A percentile compares a stretch with the other conserved stretches of the same genome.
Conservation (phyloP, 1,139 yeast species). For the Lodderomyces parapsilosis region DNA sequence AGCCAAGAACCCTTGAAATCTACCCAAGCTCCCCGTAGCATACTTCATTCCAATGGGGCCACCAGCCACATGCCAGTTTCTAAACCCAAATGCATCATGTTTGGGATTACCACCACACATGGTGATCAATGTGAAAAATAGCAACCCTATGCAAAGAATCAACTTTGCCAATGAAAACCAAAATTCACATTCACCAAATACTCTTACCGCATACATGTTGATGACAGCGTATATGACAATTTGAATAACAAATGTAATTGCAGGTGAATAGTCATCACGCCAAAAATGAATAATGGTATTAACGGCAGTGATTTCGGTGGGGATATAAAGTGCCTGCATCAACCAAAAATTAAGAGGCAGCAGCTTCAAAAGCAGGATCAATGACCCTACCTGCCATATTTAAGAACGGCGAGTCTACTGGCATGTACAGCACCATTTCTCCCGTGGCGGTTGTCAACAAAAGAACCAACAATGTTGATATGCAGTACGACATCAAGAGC, state of each 20-base stretch:
- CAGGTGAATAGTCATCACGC: conserved; percentile 73
- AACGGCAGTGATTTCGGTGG: conserved; percentile 79
- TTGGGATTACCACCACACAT: conserved; percentile 85
- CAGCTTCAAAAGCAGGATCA: conserved; percentile 71
- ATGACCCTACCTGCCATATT: conserved; percentile 55
- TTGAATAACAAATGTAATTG: conserved; percentile 62
- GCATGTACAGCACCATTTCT: conserved; percentile 80
- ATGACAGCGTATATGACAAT: conserved; percentile 60
- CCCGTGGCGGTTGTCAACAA: conserved; percentile 70
- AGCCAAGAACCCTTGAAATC: conserved; percentile 69
- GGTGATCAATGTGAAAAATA: conserved; percentile 69
- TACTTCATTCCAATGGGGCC: conserved; percentile 54
- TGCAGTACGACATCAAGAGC: conserved; percentile 37
- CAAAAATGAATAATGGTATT: conserved; percentile 77
- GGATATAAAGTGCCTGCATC: conserved; percentile 72
- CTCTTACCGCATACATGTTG: conserved; percentile 68
- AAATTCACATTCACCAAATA: conserved; percentile 79
- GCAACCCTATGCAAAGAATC: conserved; percentile 66
- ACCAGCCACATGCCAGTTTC: conserved; percentile 55
- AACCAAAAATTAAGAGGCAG: conserved; percentile 84
- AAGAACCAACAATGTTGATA: conserved; percentile 53
- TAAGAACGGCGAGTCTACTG: conserved; percentile 64
- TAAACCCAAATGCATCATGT: conserved; percentile 64
- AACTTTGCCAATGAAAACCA: conserved; percentile 79
- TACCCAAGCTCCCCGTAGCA: conserved; percentile 58